Percentiles rank a stretch among this genome's conserved stretches.
phyloP scores from a whole-genome alignment of 257 asterid genomes.

The Solanum ahanhuiri region DNA sequence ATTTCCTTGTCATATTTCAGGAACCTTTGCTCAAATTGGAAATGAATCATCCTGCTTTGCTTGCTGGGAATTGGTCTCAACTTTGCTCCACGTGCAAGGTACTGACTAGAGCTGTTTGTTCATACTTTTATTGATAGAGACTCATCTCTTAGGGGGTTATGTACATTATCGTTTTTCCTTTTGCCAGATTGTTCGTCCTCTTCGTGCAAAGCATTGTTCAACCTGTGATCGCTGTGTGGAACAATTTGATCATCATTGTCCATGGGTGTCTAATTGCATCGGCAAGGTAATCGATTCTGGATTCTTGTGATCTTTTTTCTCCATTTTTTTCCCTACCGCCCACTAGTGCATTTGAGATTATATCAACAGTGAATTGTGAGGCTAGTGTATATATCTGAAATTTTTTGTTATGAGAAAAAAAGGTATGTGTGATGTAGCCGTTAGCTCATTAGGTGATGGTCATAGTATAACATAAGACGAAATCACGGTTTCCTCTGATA shows the following conservation, averaged over 20 bases:
- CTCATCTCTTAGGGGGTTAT: background rate
- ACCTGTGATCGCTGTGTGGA: slow-evolving; percentile 99
- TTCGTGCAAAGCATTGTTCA: slow-evolving; percentile 97
- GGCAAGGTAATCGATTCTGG: slow-evolving; percentile 65
- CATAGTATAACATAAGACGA: background rate
- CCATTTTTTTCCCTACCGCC: background rate
- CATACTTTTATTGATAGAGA: background rate
- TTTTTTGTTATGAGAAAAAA: background rate
- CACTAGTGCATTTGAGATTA: background rate
- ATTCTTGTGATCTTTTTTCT: background rate
- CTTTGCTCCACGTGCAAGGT: slow-evolving; percentile 99
- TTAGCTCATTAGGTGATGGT: background rate
- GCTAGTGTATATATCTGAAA: background rate
- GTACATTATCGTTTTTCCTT: slow-evolving; percentile 6
- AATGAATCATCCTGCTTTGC: slow-evolving; percentile 77
- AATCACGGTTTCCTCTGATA: background rate
- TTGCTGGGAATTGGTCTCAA: slow-evolving; percentile 96
- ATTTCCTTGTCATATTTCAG: slow-evolving; percentile 22
- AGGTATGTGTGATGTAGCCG: background rate
- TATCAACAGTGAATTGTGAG: background rate
- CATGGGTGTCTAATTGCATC: slow-evolving; percentile 98
- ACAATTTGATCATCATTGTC: slow-evolving; percentile 99
- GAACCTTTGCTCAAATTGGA: slow-evolving; percentile 87
- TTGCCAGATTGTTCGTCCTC: slow-evolving; percentile 93
- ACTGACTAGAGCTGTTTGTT: background rate